Evolutionary conservation across 257 asterid species (phyloP), one percentile per base, ranked within the genome.

Genomic region (Solanum pinnatisectum): DNA sequence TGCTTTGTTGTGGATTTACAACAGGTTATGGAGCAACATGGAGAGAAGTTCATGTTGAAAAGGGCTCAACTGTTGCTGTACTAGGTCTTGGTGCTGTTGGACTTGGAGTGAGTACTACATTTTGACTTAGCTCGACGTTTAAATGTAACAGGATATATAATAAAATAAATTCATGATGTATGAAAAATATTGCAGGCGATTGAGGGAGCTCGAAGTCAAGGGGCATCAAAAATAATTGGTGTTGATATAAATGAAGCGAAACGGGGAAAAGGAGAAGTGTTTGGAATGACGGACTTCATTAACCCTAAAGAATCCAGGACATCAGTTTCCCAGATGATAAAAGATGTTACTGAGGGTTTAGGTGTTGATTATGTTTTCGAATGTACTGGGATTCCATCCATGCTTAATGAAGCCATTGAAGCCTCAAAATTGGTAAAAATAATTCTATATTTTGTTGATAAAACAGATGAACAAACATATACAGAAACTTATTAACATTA

Each of bases 1-100:
- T 94, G 88, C 95, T 95, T n/a, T 90, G 94, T 60, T 95, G 98
- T 81, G 98, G 98, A 20, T 95, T 95, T 89, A 93, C 98, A 4
- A 93, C 98, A 23, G 98, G 98, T 5, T 94, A 85, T 72, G 98
- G 77, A 14, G 77, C 77, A 6, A 8, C 77, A 30, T 70, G 12
- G 95, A 11, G 91, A 49, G 94, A 88, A 70, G 89, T 88, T 87
- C 44, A n/a, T 72, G 4, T 72, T 10, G 8, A 72, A 33, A 72
- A 35, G 15, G 79, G 79, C 6, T 72, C 79, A 16, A 72, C 44
- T 35, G 27, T 72, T 35, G 46, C 27, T 72, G 79, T 72, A 18
- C 27, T 72, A 18, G 79, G 79, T 72, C 79, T 72, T 72, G 79
- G 79, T 35, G 46, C 5, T 16, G 79, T 72, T 9, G 79, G 79